A percentile compares a stretch with the other conserved stretches of the same genome.
These are phyloP conservation scores for Tetrahymena borealis DNA, from an alignment of 73 alveolate species.

Conservation along the genomic window DNA sequence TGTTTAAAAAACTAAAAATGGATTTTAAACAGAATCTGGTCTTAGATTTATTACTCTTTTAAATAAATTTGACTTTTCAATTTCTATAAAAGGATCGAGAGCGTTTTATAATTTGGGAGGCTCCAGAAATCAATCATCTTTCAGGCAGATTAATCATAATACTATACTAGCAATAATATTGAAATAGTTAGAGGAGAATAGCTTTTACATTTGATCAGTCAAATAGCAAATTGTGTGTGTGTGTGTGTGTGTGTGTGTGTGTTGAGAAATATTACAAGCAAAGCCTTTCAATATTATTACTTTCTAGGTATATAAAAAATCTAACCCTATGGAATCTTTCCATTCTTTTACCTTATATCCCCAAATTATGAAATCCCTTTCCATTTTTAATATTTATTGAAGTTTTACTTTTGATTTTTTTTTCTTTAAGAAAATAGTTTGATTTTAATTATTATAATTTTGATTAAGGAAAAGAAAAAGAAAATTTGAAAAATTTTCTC, in stretches of 20 bases:
- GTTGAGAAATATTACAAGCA: neutral
- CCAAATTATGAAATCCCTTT: neutral
- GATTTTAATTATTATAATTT: neutral
- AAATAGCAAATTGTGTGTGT: neutral
- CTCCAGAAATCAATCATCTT: neutral
- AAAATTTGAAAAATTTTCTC: neutral
- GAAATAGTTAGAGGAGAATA: neutral
- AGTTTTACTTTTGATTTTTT: neutral
- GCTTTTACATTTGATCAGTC: neutral
- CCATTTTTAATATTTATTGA: neutral
- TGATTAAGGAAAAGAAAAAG: neutral
- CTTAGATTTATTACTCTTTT: neutral
- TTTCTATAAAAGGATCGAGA: neutral
- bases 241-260: neutral
- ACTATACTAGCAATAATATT: neutral
- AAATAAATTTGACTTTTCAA: neutral
- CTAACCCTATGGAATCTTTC: neutral
- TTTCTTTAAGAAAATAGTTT: neutral
- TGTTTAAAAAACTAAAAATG: neutral
- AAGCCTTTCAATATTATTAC: neutral
- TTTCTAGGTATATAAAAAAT: neutral
- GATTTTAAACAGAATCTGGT: neutral
- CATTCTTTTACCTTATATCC: neutral
- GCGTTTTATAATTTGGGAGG: neutral
- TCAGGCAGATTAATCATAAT: neutral